These are phyloP conservation scores for Jaltomata sinuosa DNA, from an alignment of 257 asterid genomes.

Conservation along the genomic window DNA sequence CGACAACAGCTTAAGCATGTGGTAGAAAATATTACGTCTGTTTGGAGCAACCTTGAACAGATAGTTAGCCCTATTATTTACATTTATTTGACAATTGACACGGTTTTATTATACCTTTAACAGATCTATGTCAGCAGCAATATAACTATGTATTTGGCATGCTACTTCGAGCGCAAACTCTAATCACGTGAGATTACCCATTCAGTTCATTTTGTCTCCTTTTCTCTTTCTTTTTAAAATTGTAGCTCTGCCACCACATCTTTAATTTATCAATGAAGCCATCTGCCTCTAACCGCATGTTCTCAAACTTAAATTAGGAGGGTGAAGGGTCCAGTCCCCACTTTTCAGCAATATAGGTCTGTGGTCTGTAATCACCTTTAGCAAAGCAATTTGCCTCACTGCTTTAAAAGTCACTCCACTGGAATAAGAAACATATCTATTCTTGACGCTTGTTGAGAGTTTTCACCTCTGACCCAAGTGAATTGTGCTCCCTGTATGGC, in stretches of 20 bases:
- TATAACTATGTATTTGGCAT: background rate
- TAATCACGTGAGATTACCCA: background rate
- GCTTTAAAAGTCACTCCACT: background rate
- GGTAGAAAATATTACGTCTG: background rate
- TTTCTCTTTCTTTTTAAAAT: background rate
- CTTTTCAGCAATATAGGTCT: background rate
- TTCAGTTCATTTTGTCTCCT: background rate
- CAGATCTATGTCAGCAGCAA: background rate
- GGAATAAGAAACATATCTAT: no score
- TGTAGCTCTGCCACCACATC: background rate
- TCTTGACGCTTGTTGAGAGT: no score
- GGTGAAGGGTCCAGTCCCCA: background rate
- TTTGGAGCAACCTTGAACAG: background rate
- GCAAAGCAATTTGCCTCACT: background rate
- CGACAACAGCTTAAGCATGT: background rate
- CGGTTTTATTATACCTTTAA: background rate
- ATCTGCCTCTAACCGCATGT: background rate
- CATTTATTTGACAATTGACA: background rate
- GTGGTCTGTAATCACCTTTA: background rate
- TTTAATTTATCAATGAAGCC: background rate
- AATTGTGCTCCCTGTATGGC: no score
- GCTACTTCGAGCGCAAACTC: background rate
- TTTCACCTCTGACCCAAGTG: no score
- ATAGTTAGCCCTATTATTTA: background rate
- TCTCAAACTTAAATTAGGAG: background rate